phyloP scores from a whole-genome alignment of 352 stramenopile genomes.

The Albugo laibachii region DNA sequence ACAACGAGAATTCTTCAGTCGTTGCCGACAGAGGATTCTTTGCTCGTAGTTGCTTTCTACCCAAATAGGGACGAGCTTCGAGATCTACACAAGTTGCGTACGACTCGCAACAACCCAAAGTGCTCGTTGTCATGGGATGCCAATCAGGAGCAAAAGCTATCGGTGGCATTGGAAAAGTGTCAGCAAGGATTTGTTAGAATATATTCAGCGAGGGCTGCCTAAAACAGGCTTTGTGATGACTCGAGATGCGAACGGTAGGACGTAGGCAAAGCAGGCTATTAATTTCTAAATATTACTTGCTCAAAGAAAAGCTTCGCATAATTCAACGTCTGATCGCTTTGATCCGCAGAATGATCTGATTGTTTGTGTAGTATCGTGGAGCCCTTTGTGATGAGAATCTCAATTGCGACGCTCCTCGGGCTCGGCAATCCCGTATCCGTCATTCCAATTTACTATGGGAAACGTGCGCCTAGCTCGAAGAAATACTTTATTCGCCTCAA shows the following conservation, averaged over 20 bases:
- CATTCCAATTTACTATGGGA: neutral
- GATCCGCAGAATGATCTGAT: too few relatives aligned
- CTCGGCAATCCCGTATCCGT: too few relatives aligned
- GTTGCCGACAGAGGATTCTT: conserved; percentile 23
- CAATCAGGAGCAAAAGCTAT: conserved; percentile 31
- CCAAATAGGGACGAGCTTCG: conserved; percentile 33
- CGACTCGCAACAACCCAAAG: conserved; percentile 44
- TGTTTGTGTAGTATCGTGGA: too few relatives aligned
- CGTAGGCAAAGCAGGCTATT: too few relatives aligned
- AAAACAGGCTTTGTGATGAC: conserved; percentile 30
- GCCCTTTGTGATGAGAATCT: too few relatives aligned
- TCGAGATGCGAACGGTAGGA: conserved; percentile 2
- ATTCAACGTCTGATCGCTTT: too few relatives aligned
- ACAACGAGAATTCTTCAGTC: conserved; percentile 18
- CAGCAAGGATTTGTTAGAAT: conserved; percentile 51
- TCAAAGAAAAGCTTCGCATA: too few relatives aligned
- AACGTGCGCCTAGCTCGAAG: conserved; percentile 41
- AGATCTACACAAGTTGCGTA: conserved; percentile 57
- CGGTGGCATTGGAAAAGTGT: conserved; percentile 18
- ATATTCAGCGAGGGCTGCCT: conserved; percentile 25
- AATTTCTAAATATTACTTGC: too few relatives aligned
- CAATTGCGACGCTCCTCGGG: too few relatives aligned
- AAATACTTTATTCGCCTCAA: conserved; percentile 43
- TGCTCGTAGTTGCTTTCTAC: conserved; percentile 31
- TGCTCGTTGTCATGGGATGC: conserved; percentile 68